phyloP scores from a whole-genome alignment of 306 rosid species.

The Dryas octopetala region DNA sequence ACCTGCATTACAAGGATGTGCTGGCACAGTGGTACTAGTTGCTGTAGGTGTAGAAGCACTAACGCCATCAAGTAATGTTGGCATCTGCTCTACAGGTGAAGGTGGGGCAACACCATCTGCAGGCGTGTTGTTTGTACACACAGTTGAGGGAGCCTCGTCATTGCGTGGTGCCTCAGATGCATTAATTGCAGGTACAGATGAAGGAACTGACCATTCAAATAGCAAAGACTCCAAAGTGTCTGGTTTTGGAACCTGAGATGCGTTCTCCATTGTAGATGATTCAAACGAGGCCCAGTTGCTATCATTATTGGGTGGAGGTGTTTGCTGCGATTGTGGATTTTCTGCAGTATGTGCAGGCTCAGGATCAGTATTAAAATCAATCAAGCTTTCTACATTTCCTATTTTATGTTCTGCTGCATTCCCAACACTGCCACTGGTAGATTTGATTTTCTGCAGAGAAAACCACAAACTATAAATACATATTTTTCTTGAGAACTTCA shows the following conservation, averaged over 20 bases:
- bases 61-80: conserved; percentile 22
- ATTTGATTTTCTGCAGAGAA: conserved; percentile 32
- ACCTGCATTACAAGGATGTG: conserved; percentile 34
- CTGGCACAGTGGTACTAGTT: conserved; percentile 23
- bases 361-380: conserved; percentile 37
- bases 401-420: conserved; percentile 31
- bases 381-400: conserved; percentile 34
- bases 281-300: conserved; percentile 55
- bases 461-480: conserved; percentile 16
- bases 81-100: conserved; percentile 25
- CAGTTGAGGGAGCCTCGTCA: conserved; percentile 28
- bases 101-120: conserved; percentile 32
- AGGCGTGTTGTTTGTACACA: conserved; percentile 25
- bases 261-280: conserved; percentile 19
- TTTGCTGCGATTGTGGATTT: conserved; percentile 33
- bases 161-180: conserved; percentile 26
- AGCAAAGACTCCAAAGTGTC: conserved; percentile 52
- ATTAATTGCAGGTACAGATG: conserved; percentile 20
- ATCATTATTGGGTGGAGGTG: conserved; percentile 30
- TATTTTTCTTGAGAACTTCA: background rate
- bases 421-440: conserved; percentile 24
- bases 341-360: conserved; percentile 30
- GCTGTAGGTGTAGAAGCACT: conserved; percentile 28
- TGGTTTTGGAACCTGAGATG: conserved; percentile 40
- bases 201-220: conserved; percentile 53